A percentile compares a stretch with the other conserved stretches of the same genome.
Evolutionary conservation across 1,284 basidiomycete species (phyloP).

Genomic region (Cutaneotrichosporon spelunceum): DNA sequence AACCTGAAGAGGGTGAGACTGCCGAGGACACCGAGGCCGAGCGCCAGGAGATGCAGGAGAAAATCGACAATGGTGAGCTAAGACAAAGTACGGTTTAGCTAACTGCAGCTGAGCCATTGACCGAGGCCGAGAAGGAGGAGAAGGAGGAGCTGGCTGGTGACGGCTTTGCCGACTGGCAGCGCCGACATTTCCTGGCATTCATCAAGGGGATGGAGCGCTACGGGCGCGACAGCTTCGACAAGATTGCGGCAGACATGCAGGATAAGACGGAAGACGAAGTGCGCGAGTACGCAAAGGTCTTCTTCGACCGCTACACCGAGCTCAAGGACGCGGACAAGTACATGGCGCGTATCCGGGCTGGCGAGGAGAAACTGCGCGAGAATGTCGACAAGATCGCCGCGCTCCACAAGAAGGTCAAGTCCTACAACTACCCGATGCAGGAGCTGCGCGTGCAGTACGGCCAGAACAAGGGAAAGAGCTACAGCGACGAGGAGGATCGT

Average conservation of each 20-base stretch:
- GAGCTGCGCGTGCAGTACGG: constrained; percentile 91
- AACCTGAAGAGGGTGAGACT: constrained; percentile 66
- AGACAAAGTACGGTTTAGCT: constrained; percentile 6
- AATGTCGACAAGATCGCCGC: constrained; percentile 69
- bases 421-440: constrained; percentile 84
- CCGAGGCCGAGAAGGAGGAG: constrained; percentile 73
- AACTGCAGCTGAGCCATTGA: constrained; percentile 71
- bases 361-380: constrained; percentile 71
- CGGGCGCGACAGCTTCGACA: constrained; percentile 74
- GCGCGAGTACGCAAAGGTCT: constrained; percentile 74
- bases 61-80: constrained; percentile 72
- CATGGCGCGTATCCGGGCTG: constrained; percentile 73
- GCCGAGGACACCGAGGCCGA: constrained; percentile 83
- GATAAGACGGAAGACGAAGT: constrained; percentile 82
- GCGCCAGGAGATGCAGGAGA: constrained; percentile 73
- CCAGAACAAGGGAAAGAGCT: constrained; percentile 92
- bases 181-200: constrained; percentile 90
- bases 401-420: constrained; percentile 78
- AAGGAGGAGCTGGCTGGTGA: constrained; percentile 75
- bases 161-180: constrained; percentile 86
- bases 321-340: constrained; percentile 80
- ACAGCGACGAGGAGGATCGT: constrained; percentile 94
- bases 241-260: constrained; percentile 72
- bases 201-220: constrained; percentile 78
- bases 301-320: constrained; percentile 86